A percentile compares a stretch with the other conserved stretches of the same genome.
These are phyloP conservation scores for Diaporthe velutina DNA, from an alignment of 2,329 filamentous ascomycete species.

Conservation along the genomic window DNA sequence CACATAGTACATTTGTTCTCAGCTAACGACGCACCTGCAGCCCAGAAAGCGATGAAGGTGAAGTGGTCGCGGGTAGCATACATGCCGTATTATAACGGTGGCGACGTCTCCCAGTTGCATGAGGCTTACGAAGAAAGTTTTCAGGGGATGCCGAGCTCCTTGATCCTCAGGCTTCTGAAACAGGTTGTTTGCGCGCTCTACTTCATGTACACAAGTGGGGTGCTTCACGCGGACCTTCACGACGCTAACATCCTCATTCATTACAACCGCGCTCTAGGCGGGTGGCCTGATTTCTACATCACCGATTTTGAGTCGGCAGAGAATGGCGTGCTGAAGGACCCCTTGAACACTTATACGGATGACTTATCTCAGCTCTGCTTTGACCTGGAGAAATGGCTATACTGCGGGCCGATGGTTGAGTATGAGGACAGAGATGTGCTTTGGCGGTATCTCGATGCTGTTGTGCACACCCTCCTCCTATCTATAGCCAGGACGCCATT, in stretches of 20 bases:
- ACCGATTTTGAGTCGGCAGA: background rate
- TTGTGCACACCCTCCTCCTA: background rate
- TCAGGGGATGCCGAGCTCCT: background rate
- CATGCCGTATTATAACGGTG: background rate
- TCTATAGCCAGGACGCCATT: accelerated
- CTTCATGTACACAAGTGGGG: background rate
- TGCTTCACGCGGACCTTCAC: background rate
- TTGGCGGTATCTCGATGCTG: background rate
- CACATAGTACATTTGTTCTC: conserved; percentile 3
- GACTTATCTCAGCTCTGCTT: background rate
- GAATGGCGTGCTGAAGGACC: background rate
- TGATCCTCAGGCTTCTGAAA: background rate
- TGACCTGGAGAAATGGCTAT: background rate
- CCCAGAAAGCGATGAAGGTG: too few relatives aligned
- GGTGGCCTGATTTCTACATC: background rate
- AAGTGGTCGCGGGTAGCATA: background rate
- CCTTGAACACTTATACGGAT: background rate
- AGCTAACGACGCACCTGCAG: background rate
- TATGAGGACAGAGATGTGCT: background rate
- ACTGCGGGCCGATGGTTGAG: background rate
- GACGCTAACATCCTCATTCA: background rate
- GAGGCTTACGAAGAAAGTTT: background rate
- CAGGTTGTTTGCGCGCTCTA: background rate
- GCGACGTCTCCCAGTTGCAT: background rate
- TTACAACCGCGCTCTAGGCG: background rate